A percentile compares a stretch with the other conserved stretches of the same genome.
phyloP scores from a whole-genome alignment of 1,284 basidiomycete species.

The Agaricales sp. region DNA sequence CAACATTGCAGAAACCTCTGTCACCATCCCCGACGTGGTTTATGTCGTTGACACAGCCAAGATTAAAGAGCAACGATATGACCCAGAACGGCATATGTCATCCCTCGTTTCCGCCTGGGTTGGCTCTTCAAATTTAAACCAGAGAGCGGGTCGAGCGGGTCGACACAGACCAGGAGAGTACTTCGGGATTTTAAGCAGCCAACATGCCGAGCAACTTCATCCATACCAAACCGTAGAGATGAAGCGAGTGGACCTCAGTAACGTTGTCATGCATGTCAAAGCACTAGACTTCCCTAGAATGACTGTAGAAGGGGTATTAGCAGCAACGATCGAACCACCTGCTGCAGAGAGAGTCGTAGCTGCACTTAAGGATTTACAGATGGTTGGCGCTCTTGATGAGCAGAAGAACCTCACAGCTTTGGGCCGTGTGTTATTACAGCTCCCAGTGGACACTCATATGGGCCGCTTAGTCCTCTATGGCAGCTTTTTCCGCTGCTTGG shows the following conservation, averaged over 20 bases:
- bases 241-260: slow-evolving; percentile 87
- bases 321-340: slow-evolving; percentile 87
- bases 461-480: slow-evolving; percentile 88
- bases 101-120: slow-evolving; percentile 87
- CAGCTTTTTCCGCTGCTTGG: slow-evolving; percentile 89
- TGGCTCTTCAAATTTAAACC: slow-evolving; percentile 88
- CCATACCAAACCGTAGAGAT: slow-evolving; percentile 93
- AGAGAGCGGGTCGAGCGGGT: slow-evolving; percentile 90
- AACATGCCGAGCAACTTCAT: slow-evolving; percentile 54
- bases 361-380: slow-evolving; percentile 75
- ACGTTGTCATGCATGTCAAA: slow-evolving; percentile 95
- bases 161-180: slow-evolving; percentile 90
- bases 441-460: slow-evolving; percentile 87
- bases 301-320: slow-evolving; percentile 82
- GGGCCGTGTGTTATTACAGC: slow-evolving; percentile 80
- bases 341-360: slow-evolving; percentile 67
- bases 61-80: slow-evolving; percentile 91
- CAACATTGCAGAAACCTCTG: slow-evolving; percentile 94
- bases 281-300: slow-evolving; percentile 89
- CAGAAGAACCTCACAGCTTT: slow-evolving; percentile 78
- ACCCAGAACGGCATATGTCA: slow-evolving; percentile 82
- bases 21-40: slow-evolving; percentile 95
- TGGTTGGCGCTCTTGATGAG: slow-evolving; percentile 83
- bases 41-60: slow-evolving; percentile 89
- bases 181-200: slow-evolving; percentile 72